These are phyloP conservation scores for Cicer chorassanicum DNA, from an alignment of 306 rosid genomes.

Conservation along the genomic window DNA sequence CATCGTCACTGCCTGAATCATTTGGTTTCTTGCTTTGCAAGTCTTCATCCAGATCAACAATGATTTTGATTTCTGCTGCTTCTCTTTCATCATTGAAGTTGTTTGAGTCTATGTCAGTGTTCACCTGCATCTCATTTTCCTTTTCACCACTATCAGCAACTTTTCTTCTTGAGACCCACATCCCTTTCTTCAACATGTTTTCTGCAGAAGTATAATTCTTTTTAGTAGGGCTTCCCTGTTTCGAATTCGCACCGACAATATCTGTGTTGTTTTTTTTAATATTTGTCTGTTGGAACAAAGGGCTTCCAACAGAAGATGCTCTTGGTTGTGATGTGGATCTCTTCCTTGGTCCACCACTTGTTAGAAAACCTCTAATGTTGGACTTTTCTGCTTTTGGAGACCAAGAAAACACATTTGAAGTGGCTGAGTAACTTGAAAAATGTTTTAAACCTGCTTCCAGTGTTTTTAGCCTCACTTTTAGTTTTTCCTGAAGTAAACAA, in stretches of 20 bases:
- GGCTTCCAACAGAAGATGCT: constrained; percentile 54
- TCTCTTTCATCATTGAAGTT: constrained; percentile 35
- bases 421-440: constrained; percentile 48
- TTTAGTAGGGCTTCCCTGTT: constrained; percentile 48
- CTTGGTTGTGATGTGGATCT: constrained; percentile 87
- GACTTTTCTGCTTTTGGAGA: constrained; percentile 71
- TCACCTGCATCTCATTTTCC: constrained; percentile 53
- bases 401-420: constrained; percentile 44
- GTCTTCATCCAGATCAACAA: constrained; percentile 45
- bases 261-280: constrained; percentile 44
- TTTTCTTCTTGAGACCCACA: constrained; percentile 76
- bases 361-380: constrained; percentile 70
- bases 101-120: constrained; percentile 41
- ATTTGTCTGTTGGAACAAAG: constrained; percentile 56
- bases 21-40: constrained; percentile 42
- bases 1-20: constrained; percentile 51
- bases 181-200: constrained; percentile 60
- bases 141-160: constrained; percentile 73
- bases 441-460: constrained; percentile 86
- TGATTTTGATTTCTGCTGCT: constrained; percentile 43
- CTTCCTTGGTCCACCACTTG: constrained; percentile 64
- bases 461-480: constrained; percentile 80
- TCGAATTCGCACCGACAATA: constrained; percentile 43
- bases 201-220: constrained; percentile 57
- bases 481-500: constrained; percentile 68